Conservation (phyloP, 2,329 filamentous ascomycete species). For the Nothophaeocryptopus gaeumannii region DNA sequence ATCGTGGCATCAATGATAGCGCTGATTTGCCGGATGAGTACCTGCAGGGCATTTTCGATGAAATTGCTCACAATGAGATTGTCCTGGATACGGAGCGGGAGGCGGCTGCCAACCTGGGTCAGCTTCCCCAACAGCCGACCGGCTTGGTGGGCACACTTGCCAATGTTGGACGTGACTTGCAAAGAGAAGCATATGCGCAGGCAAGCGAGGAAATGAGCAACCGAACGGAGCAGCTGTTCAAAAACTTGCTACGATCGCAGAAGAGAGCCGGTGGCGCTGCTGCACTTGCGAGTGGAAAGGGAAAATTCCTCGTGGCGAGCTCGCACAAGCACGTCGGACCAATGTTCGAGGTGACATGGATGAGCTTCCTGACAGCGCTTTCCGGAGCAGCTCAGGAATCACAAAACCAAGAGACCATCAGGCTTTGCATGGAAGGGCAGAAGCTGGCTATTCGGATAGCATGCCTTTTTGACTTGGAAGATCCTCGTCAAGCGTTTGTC, state of each 20-base stretch:
- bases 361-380: conserved; percentile 94
- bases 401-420: conserved; percentile 88
- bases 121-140: conserved; percentile 53
- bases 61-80: conserved; percentile 88
- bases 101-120: conserved; percentile 76
- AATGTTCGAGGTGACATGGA: conserved; percentile 99
- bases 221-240: conserved; percentile 82
- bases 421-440: conserved; percentile 90
- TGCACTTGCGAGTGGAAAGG: conserved; percentile 46
- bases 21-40: conserved; percentile 92
- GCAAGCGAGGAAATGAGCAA: conserved; percentile 92
- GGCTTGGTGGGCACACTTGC: conserved; percentile 64
- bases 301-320: conserved; percentile 82
- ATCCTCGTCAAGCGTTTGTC: conserved; percentile 92
- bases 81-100: conserved; percentile 90
- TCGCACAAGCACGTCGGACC: conserved; percentile 93
- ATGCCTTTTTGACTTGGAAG: conserved; percentile 88
- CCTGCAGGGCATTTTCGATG: conserved; percentile 81
- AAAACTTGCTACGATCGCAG: conserved; percentile 86
- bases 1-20: conserved; percentile 95
- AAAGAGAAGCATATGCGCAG: conserved; percentile 88
- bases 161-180: conserved; percentile 85
- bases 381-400: conserved; percentile 92
- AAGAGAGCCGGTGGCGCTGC: conserved; percentile 62
- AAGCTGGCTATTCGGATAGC: conserved; percentile 90